Evolutionary conservation across 768 basidiomycete genomes (phyloP), one percentile per base, ranked within the genome.

Genomic region (Mycena amicta): DNA sequence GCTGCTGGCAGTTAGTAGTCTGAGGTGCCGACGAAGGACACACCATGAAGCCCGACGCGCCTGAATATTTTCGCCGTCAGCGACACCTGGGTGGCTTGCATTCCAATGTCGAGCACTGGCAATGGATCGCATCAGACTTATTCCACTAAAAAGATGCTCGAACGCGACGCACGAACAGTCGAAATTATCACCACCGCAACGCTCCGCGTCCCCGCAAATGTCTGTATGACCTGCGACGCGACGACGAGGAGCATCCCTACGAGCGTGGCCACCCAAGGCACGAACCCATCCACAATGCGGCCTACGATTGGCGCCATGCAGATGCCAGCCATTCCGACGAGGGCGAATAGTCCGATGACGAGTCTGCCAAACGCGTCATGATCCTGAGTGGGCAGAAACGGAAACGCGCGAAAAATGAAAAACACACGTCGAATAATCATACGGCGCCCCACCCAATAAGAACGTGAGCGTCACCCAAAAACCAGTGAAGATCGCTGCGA

Each of bases 381-480:
- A 3, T 76, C 61, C 23, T 78, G 80, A 37, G 77, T 77, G 1
- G 86, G 76, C 28, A 85, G 72, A 70, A n/a, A n/a, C n/a, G n/a
- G n/a, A n/a, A n/a, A n/a, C n/a, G n/a, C n/a, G n/a, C n/a, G n/a
- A n/a, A n/a, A 16, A 55, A 46, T 23, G 26, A 31, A 13, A 53
- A 25, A 73, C 71, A 18, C 74, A 72, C 80, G 80, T 82, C 5
- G 79, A 79, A 56, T 82, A 88, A 64, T 81, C 58, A 65, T 87
- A 88, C 0, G 84, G 85, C 2, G 77, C 62, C 8, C 81, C 84
- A 29, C 78, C 80, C 0, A 89, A 78, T 33, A 87, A 72, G 71
- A 87, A 88, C 0, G 86, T 86, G 59, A 84, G 67, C 13, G 82
- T 82, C 16, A 82, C 80, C 82, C 80, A 77, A 56, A 76, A 80